Evolutionary conservation across 2,329 filamentous ascomycete species (phyloP).

Genomic region (Talaromyces sp.): DNA sequence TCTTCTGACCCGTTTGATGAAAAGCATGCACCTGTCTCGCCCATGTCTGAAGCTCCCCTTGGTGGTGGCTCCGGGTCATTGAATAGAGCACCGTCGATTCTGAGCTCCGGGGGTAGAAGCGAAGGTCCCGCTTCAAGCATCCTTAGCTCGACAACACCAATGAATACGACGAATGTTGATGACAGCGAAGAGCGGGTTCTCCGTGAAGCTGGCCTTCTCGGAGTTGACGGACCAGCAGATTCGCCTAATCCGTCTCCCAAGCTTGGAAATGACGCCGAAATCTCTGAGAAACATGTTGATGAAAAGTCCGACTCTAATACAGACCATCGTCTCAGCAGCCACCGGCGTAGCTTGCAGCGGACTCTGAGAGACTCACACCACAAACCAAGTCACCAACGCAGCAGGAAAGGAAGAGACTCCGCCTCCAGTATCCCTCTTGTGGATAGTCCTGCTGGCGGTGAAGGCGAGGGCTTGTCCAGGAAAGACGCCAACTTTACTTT

Average conservation of each 20-base stretch:
- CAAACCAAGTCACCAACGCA: constrained; percentile 64
- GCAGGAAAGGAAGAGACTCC: constrained; percentile 73
- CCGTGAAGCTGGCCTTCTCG: constrained; percentile 64
- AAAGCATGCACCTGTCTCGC: constrained; percentile 19
- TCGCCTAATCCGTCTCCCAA: constrained; percentile 37
- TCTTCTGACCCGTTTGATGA: constrained; percentile 33
- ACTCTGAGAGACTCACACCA: constrained; percentile 78
- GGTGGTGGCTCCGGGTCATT: constrained; percentile 25
- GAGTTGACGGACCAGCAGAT: constrained; percentile 44
- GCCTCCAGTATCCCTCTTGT: constrained; percentile 56
- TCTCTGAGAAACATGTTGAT: constrained; percentile 41
- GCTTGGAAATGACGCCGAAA: constrained; percentile 38
- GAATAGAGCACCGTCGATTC: constrained; percentile 37
- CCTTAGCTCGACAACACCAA: constrained; percentile 35
- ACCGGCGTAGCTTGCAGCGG: constrained; percentile 81
- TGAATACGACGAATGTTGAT: constrained; percentile 48
- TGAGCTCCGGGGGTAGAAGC: constrained; percentile 36
- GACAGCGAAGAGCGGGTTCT: constrained; percentile 66
- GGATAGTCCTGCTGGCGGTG: constrained; percentile 44
- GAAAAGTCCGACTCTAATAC: constrained; percentile 37
- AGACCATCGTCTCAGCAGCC: constrained; percentile 56
- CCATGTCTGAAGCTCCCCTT: not conserved
- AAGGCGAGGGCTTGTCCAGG: constrained; percentile 68
- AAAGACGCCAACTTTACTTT: constrained; percentile 88
- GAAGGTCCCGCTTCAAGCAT: constrained; percentile 35